Base-by-base conservation (phyloP, 2,329 filamentous ascomycete species). In the Cordyceps cicadae region DNA sequence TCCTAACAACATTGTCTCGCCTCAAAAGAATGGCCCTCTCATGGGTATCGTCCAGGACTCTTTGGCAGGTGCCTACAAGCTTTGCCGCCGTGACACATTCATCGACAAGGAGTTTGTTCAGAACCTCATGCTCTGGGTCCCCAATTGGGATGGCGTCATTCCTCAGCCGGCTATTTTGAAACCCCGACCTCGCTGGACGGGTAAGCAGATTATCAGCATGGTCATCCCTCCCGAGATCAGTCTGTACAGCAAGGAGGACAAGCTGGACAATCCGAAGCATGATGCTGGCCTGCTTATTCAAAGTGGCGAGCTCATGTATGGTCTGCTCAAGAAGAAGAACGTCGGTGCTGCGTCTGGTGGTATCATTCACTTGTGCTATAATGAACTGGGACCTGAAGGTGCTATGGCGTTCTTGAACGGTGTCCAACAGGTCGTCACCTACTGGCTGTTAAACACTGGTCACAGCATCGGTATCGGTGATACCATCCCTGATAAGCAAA, bases 41-140 rank as follows among this genome's bases (percentile, higher is more conserved):
- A 99, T 99, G 95, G 95, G 95, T 85, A 97, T 99, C 67, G 94
- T 99, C 24, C 94, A 99, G 74, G 94, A 99, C 74, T 96, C 93
- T 26, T 82, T 99, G 62, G 94, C 92, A 66, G 94, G 95, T 76
- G 88, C 92, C 49, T 99, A 97, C 84, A 99, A 99, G 79, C 87
- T 99, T 67, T 96, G 89, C 69, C 89, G 92, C 67, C 87, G 92
- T 71, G 94, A 99, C 73, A 86, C 90, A 34, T 97, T 99, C 76
- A 77, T 99, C 62, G 88, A 85, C 61, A 92, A 93, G 72, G 89
- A 96, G 67, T 82, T 92, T 71, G 89, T 99, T 65, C 97, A 97
- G 92, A 95, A 97, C 73, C 83, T 96, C 67, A 88, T 99, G 80
- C 82, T 99, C 66, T 99, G 93, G 93, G 92, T 99, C 58, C 94